Conservation (phyloP, 192 early-diverging fungal genomes). For the Linnemannia schmuckeri region DNA sequence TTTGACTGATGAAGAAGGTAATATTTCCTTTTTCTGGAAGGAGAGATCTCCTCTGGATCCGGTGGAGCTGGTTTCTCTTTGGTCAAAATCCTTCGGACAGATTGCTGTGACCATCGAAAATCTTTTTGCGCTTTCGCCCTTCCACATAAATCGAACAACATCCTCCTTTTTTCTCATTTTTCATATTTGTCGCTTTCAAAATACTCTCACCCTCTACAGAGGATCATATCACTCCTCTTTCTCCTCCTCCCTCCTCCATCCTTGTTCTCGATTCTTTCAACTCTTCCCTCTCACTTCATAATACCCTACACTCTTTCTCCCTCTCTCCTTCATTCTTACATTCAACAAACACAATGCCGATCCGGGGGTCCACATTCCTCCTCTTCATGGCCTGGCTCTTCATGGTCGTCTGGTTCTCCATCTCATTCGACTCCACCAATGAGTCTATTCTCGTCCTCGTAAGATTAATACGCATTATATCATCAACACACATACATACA, state of each 20-base stretch:
- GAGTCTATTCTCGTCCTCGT: constrained; percentile 44
- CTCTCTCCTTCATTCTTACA: background rate
- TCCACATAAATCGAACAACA: too few species aligned
- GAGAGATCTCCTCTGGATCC: too few species aligned
- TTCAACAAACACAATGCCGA: constrained; percentile 25
- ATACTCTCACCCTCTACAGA: background rate
- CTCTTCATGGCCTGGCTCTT: constrained; percentile 49
- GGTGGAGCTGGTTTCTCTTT: too few species aligned
- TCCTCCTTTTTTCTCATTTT: too few species aligned
- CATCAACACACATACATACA: background rate
- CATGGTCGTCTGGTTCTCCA: constrained; percentile 38
- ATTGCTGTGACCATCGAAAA: too few species aligned
- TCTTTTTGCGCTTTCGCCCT: too few species aligned
- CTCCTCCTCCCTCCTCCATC: background rate
- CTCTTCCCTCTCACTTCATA: background rate
- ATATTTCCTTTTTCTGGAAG: too few species aligned
- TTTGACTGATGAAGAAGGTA: too few species aligned
- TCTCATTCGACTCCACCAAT: constrained; percentile 47
- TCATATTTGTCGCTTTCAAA: too few species aligned
- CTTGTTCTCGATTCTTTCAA: background rate
- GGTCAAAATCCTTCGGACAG: too few species aligned
- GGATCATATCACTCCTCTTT: background rate
- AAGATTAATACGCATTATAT: background rate
- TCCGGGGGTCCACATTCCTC: constrained; percentile 36
- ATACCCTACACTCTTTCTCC: background rate